These are phyloP conservation scores for Volvox africanus DNA, from an alignment of 139 green algal species.

Conservation along the genomic window DNA sequence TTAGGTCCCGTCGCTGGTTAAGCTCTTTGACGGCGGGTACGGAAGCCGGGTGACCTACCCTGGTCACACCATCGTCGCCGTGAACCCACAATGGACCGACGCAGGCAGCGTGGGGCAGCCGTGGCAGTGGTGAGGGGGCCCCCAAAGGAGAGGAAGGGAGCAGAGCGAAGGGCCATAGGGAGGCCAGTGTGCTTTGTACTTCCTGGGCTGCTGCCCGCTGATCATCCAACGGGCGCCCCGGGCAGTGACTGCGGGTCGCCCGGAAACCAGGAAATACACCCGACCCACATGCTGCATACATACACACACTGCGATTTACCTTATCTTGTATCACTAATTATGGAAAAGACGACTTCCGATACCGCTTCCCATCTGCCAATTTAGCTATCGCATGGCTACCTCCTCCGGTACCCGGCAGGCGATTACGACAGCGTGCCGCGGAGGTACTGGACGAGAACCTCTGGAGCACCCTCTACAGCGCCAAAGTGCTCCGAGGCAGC, in stretches of 20 bases:
- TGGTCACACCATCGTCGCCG: slow-evolving; percentile 5
- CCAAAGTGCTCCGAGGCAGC: slow-evolving; percentile 28
- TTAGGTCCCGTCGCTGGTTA: slow-evolving; percentile 41
- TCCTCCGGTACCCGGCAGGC: slow-evolving; percentile 11
- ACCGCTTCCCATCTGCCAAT: too few relatives aligned
- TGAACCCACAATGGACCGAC: slow-evolving; percentile 47
- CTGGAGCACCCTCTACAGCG: slow-evolving; percentile 39
- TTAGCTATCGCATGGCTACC: too few relatives aligned
- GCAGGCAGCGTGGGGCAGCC: slow-evolving; percentile 38
- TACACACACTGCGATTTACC: too few relatives aligned
- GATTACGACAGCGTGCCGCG: slow-evolving; percentile 23
- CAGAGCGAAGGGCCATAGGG: too few relatives aligned
- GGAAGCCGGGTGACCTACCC: neutral
- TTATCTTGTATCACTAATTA: too few relatives aligned
- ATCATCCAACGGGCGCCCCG: too few relatives aligned
- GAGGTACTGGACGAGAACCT: neutral
- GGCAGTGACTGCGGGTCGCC: too few relatives aligned
- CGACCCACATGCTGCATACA: too few relatives aligned
- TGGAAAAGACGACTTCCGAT: too few relatives aligned
- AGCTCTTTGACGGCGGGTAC: slow-evolving; percentile 51
- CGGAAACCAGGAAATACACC: too few relatives aligned
- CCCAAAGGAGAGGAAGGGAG: neutral
- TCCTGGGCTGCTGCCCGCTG: too few relatives aligned
- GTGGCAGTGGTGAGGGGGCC: slow-evolving; percentile 39
- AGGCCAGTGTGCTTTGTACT: too few relatives aligned